Percentiles rank a stretch among this genome's conserved stretches.
phyloP scores from a whole-genome alignment of 208 protist genomes.

The Porcisia hertigi region DNA sequence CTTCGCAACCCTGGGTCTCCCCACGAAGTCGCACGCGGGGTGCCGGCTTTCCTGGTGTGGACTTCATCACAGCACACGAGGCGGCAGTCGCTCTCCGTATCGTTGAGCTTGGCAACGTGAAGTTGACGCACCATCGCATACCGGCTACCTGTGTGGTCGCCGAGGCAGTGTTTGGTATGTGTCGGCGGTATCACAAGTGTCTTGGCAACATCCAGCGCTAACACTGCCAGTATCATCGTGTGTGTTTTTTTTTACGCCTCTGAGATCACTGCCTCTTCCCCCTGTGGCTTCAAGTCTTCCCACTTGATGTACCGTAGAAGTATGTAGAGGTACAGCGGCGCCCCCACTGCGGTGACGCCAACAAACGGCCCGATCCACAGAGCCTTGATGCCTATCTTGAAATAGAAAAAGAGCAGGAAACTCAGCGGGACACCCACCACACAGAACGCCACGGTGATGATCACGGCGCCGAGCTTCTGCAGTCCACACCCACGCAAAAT shows the following conservation, averaged over 20 bases:
- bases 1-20: not conserved
- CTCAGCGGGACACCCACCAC: conserved; percentile 65
- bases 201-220: not conserved
- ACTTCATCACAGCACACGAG: not conserved
- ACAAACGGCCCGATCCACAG: conserved; percentile 79
- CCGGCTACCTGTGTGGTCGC: conserved; percentile 13
- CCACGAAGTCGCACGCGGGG: not conserved
- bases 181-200: not conserved
- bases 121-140: conserved; percentile 19
- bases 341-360: conserved; percentile 47
- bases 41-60: not conserved
- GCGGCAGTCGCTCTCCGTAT: not conserved
- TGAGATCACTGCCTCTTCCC: conserved; percentile 18
- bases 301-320: conserved; percentile 77
- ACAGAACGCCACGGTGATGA: conserved; percentile 67
- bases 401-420: conserved; percentile 81
- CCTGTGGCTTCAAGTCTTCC: conserved; percentile 59
- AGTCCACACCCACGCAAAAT: conserved; percentile 76
- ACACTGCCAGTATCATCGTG: too few species aligned
- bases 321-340: conserved; percentile 69
- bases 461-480: conserved; percentile 64
- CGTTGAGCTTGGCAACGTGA: conserved; percentile 5
- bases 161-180: not conserved
- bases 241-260: not conserved
- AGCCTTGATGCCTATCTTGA: conserved; percentile 64